phyloP scores from a whole-genome alignment of 2,329 filamentous ascomycete species.

The Colletotrichum limetticola region DNA sequence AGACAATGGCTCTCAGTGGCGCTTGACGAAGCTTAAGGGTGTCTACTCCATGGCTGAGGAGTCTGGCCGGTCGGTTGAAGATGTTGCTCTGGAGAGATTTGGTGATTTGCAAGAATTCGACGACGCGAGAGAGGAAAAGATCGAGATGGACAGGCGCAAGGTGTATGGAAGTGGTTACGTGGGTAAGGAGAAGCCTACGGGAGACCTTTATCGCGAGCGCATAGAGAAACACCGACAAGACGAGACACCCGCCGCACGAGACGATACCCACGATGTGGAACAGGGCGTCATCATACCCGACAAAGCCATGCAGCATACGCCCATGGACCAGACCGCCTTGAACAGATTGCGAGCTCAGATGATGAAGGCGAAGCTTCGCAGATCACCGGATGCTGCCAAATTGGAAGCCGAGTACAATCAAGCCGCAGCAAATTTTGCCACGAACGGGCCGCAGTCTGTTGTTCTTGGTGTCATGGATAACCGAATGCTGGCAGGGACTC shows the following conservation, averaged over 20 bases:
- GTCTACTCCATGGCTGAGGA: slow-evolving; percentile 86
- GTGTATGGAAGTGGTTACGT: slow-evolving; percentile 88
- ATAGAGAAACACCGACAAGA: slow-evolving; percentile 65
- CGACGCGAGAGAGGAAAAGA: slow-evolving; percentile 90
- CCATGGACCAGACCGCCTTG: slow-evolving; percentile 80
- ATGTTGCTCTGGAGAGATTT: slow-evolving; percentile 84
- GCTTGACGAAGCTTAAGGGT: slow-evolving; percentile 92
- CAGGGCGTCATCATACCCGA: slow-evolving; percentile 71
- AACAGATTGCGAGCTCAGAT: slow-evolving; percentile 93
- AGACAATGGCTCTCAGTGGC: slow-evolving; percentile 90
- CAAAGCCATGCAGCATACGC: slow-evolving; percentile 58
- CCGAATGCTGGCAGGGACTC: slow-evolving; percentile 81
- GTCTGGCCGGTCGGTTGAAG: slow-evolving; percentile 77
- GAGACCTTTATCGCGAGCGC: slow-evolving; percentile 85
- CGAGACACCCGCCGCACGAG: slow-evolving; percentile 37
- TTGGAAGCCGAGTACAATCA: slow-evolving; percentile 87
- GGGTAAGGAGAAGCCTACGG: slow-evolving; percentile 86
- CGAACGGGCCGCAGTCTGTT: slow-evolving; percentile 73
- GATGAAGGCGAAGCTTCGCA: slow-evolving; percentile 93
- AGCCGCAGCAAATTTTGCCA: slow-evolving; percentile 71
- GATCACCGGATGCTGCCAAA: slow-evolving; percentile 77
- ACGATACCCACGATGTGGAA: slow-evolving; percentile 41
- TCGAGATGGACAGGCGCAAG: slow-evolving; percentile 85
- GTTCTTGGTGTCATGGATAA: slow-evolving; percentile 90
- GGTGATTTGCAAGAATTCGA: slow-evolving; percentile 88